Evolutionary conservation across 768 basidiomycete genomes (phyloP).

Genomic region (Amanita fuliginea): DNA sequence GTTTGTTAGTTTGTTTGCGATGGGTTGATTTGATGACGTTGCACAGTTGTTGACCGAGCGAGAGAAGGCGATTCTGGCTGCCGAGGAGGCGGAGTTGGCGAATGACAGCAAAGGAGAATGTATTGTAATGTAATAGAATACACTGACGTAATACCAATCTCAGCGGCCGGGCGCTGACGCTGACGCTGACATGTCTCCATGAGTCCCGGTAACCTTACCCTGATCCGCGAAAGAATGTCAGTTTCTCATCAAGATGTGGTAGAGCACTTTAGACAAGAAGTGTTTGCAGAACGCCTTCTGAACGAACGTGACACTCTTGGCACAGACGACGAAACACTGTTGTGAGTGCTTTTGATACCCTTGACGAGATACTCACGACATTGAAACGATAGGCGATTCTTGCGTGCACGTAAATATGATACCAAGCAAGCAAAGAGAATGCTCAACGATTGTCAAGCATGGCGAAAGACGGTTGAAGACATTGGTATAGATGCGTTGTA

Average conservation of each 20-base stretch:
- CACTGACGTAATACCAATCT: not conserved
- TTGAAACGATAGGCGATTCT: conserved; percentile 42
- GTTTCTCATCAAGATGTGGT: conserved; percentile 24
- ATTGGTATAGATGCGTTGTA: conserved; percentile 60
- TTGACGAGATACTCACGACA: not conserved
- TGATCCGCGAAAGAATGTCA: not conserved
- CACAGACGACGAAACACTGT: conserved; percentile 43
- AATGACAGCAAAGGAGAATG: conserved; percentile 40
- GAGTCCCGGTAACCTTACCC: not conserved
- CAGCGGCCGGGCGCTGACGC: not conserved
- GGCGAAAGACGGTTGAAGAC: conserved; percentile 55
- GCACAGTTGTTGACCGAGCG: conserved; percentile 46
- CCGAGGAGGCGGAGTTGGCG: conserved; percentile 33
- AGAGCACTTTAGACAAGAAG: conserved; percentile 36
- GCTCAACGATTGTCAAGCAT: conserved; percentile 56
- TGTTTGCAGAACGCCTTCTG: conserved; percentile 42
- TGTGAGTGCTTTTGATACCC: conserved; percentile 29
- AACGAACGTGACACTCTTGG: conserved; percentile 53
- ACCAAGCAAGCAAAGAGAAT: conserved; percentile 49
- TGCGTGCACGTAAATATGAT: conserved; percentile 63
- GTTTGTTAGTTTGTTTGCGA: conserved; percentile 20
- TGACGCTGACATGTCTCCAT: not conserved
- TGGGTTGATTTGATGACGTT: not conserved
- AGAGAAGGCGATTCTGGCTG: conserved; percentile 49
- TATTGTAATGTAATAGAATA: conserved; percentile 41